Evolutionary conservation across 257 asterid species (phyloP), one percentile per base, ranked within the genome.

Genomic region (Plectranthus barbatus): DNA sequence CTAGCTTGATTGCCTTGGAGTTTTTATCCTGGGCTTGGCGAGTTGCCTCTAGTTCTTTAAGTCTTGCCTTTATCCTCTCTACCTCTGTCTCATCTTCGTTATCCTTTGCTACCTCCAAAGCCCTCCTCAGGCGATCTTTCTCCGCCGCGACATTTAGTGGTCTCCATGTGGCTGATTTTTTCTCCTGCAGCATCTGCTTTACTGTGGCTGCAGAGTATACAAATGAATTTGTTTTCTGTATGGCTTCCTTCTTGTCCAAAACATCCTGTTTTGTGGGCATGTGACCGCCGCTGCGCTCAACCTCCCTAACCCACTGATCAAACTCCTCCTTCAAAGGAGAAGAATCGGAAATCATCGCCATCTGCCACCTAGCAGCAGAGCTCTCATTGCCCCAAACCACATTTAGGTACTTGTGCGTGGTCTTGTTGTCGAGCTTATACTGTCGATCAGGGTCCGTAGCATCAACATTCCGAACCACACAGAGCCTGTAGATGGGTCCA

Each of bases 361-460:
- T 92, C 78, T 92, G 97, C 97, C 97, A 92, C 81, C 99, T 85
- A 36, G 96, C 97, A 9, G 99, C 93, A 46, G 96, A 84, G 79
- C 71, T 85, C 73, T 92, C 99, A 26, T 82, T 89, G 60, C 97
- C 99, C 99, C 99, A 92, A 63, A 87, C 86, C 61, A 85, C 80
- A 72, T 90, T 92, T 70, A 92, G 78, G 72, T 81, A 89, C 81
- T 92, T 89, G 79, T 75, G 37, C 0, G 97, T 92, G 58, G 91
- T 86, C 79, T 86, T 92, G 81, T 92, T 92, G 73, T 92, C 95
- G 15, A 92, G 84, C 80, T 89, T 89, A 64, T 92, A 92, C 57
- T 74, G 84, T 10, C 86, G 83, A 69, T 86, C 91, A 12, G 94
- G 90, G 54, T 89, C 95, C 5, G 96, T 42, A 57, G 90, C 74